Evolutionary conservation across 129 eudicot species (phyloP), one percentile per base, ranked within the genome.

Genomic region (Logfia minima): DNA sequence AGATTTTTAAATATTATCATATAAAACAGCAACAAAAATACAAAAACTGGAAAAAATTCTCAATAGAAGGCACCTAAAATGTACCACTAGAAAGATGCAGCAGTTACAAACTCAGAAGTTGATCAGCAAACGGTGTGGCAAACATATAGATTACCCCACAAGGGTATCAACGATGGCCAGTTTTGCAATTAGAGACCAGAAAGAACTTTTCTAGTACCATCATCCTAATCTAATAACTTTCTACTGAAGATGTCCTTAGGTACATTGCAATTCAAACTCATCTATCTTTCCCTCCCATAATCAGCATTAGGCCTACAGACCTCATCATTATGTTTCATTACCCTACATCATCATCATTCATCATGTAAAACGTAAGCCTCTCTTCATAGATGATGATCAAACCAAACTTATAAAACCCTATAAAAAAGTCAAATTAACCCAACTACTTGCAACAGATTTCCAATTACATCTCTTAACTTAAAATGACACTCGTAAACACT

Each of bases 361-460:
- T 53, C 67, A 4, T 13, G 75, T 59, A 31, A 26, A 75, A 64
- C 31, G 32, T 29, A 75, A 4, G 19, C 39, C 55, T 14, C n/a
- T 21, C 56, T 56, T 55, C 35, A 58, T 74, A 17, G 8, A 59
- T 22, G 56, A 56, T 41, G 8, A 35, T 8, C 69, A 37, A 29
- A 6, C 3, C 7, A 21, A 37, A 24, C 26, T 75, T 39, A n/a
- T 7, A 8, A 9, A 63, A 19, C 72, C 29, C 48, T 48, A 31
- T 17, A 37, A 34, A 53, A 24, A 11, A 11, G 11, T 41, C 34
- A 41, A 28, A 68, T 59, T 6, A 58, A 18, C 59, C n/a, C n/a
- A 68, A 58, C 62, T 77, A 32, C 69, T 68, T 69, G 55, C 22
- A 77, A 65, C 4, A 24, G 51, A 52, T 34, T 21, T 52, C 34